Base-by-base conservation (phyloP, 352 stramenopile species). In the Phytophthora cryptogea region DNA sequence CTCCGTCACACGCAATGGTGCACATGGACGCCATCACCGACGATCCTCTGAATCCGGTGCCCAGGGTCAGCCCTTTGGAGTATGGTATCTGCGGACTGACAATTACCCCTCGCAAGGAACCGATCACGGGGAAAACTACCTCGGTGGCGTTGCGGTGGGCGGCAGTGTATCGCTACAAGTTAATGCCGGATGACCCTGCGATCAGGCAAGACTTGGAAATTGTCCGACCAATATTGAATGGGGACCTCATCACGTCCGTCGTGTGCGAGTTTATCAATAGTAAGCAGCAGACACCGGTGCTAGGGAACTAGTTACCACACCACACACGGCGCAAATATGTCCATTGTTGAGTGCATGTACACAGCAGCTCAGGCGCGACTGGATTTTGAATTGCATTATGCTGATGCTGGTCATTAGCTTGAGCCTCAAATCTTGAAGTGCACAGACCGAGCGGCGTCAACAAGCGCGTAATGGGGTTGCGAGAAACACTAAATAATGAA, bases 21-120 rank as follows among this genome's bases (percentile, higher is more conserved):
- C 56, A 73, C 42, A 61, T 74, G 5, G 68, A 77, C 16, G 65
- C 50, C 8, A 39, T 74, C 11, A 58, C 32, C 2, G 44, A 68
- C 17, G 63, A 66, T 41, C 55, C 42, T 13, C 35, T 57, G 44
- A 20, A 66, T 42, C 63, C 63, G 3, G 31, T 53, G 3, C 23
- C 26, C 9, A 26, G 14, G 17, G 13, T n/a, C 14, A 41, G 44
- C 7, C 48, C 61, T 36, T 57, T 46, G 6, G 36, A 59, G 10
- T 57, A 37, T 33, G 58, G 48, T 10, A 47, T 62, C 28, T 58
- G 31, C 8, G 42, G 40, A 10, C 37, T 62, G 13, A 67, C 63
- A 11, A 55, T 71, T 30, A 56, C 45, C 11, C 50, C 56, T 6
- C 37, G 27, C 13, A 53, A 50, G 35, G 59, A 56, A 32, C 17